Base-by-base conservation (phyloP, 352 stramenopile species). In the Pythium periplocum region DNA sequence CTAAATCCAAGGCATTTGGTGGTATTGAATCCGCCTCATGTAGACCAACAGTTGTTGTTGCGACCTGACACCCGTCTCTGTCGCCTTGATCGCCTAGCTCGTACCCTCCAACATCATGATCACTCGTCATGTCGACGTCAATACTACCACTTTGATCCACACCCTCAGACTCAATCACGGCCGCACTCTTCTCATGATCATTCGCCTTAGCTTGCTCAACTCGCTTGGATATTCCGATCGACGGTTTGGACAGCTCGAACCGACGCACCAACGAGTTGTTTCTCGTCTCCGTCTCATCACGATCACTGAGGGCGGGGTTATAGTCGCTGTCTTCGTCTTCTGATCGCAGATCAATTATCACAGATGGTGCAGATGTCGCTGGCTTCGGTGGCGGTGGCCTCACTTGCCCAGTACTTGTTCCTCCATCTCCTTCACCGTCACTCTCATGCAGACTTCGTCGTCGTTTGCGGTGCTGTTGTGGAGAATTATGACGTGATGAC, bases 271-370 rank as follows among this genome's bases (percentile, higher is more conserved):
- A 33, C 48, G 34, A 41, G 9, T 44, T 53, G 33, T 55, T 49
- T 8, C 6, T 35, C 42, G 44, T 47, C 38, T 54, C 38, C 11
- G 30, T 49, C 30, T 45, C 55, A 35, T 35, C 32, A 48, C 6
- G 39, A 30, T 51, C 45, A 12, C 7, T 38, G 30, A 32, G 9
- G 6, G 6, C 30, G 30, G 7, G 9, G 45, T 30, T 38, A 10
- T 39, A 37, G 45, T 35, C 45, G 45, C 45, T 38, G 45, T 51
- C 48, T 7, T 35, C 34, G 33, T 53, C 48, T 7, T 41, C 48
- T 30, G 43, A 48, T 31, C 43, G 43, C 43, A 48, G 17, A 48
- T 48, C 43, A 48, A 48, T 48, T 30, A 1, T 48, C 43, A 31
- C 43, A 26, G 17, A 26, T 26, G 17, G 17, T 26, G 17, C 17